Evolutionary conservation across 371 early-diverging fungal genomes (phyloP).

Genomic region (Choanephora cucurbitarum): DNA sequence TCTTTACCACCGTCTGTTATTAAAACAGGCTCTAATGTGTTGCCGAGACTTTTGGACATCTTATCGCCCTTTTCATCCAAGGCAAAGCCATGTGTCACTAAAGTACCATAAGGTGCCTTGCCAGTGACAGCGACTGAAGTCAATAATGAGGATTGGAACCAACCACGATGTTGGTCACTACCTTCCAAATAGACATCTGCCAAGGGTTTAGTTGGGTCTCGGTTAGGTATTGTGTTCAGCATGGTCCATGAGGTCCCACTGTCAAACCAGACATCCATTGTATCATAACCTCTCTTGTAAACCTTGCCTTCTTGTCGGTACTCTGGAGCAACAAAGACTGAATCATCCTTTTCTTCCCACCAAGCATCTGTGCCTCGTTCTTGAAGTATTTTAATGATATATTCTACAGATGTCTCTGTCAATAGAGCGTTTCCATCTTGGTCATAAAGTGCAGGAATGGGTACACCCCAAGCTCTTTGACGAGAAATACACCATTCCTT

Average conservation of each 20-base stretch:
- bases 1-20: slow-evolving; percentile 78
- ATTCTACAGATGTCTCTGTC: slow-evolving; percentile 63
- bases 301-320: slow-evolving; percentile 54
- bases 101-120: slow-evolving; percentile 78
- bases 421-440: slow-evolving; percentile 66
- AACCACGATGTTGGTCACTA: slow-evolving; percentile 95
- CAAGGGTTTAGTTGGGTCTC: slow-evolving; percentile 39
- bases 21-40: slow-evolving; percentile 77
- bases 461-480: slow-evolving; percentile 83
- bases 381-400: slow-evolving; percentile 66
- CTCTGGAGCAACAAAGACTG: slow-evolving; percentile 70
- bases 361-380: slow-evolving; percentile 74
- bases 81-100: slow-evolving; percentile 93
- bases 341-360: slow-evolving; percentile 77
- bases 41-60: slow-evolving; percentile 95
- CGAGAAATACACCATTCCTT: slow-evolving; percentile 94
- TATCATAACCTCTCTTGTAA: slow-evolving; percentile 74
- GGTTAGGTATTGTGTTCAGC: slow-evolving; percentile 21
- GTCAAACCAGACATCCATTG: slow-evolving; percentile 97
- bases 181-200: slow-evolving; percentile 95
- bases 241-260: slow-evolving; percentile 89
- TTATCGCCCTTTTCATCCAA: slow-evolving; percentile 90
- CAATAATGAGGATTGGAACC: slow-evolving; percentile 96
- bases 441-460: slow-evolving; percentile 83
- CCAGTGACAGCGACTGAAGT: slow-evolving; percentile 82